Conservation (phyloP, 257 asterid species). For the Gentiana straminea region DNA sequence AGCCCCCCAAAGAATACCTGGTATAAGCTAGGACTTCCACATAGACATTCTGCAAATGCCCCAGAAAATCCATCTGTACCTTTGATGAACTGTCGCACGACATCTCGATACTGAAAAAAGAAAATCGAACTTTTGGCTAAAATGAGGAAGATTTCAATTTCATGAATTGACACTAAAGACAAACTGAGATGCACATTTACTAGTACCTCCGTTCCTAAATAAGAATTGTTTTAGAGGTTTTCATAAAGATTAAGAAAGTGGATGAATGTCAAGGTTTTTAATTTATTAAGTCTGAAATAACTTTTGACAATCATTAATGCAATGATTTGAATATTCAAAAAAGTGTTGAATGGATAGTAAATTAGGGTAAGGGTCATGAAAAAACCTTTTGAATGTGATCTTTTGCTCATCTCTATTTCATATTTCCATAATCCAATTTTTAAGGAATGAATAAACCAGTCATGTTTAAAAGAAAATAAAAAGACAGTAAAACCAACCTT, state of each 20-base stretch:
- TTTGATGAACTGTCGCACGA: conserved; percentile 82
- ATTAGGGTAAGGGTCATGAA: background rate
- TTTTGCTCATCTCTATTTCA: too few relatives aligned
- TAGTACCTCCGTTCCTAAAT: too few relatives aligned
- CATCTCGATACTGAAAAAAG: conserved; percentile 83
- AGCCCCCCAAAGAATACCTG: conserved; percentile 36
- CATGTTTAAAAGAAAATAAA: too few relatives aligned
- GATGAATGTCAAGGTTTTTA: too few relatives aligned
- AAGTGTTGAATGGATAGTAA: background rate
- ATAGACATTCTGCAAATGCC: conserved; percentile 89
- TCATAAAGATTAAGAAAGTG: too few relatives aligned
- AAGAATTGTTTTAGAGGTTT: too few relatives aligned
- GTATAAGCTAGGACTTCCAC: conserved; percentile 94
- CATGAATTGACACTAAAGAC: background rate
- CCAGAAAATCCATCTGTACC: conserved; percentile 98
- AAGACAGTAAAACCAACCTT: conserved; percentile 40
- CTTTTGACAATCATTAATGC: too few relatives aligned
- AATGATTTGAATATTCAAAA: background rate
- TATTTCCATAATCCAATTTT: too few relatives aligned
- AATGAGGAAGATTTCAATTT: conserved; percentile 1
- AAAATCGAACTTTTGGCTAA: background rate
- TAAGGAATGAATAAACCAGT: too few relatives aligned
- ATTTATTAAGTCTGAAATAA: too few relatives aligned
- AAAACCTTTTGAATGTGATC: background rate
- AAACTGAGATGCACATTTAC: background rate